Base-by-base conservation (phyloP, 805 yeast genomes). In the Metschnikowia peoriensis region DNA sequence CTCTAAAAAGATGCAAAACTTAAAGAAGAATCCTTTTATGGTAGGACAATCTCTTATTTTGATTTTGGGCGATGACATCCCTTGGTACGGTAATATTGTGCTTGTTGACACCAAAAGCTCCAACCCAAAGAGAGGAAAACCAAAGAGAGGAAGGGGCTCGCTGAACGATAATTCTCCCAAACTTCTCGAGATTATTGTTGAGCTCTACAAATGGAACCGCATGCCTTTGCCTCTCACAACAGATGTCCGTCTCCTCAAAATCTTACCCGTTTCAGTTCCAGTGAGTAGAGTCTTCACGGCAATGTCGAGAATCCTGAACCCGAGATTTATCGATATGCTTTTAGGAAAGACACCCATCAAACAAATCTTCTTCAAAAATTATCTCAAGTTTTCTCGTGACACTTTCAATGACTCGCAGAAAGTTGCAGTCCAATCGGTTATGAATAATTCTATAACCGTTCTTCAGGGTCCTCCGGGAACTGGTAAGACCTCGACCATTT, bases 221-320 rank as follows among this genome's bases (percentile, higher is more conserved):
- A 65, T 66, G 43, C 74, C 75, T 4, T 69, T 83, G 53, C 88
- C 88, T 0, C 67, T 63, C 9, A 65, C 75, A 2, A 71, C 75
- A 6, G 71, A 74, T 46, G 71, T 74, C 7, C 63, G 66, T 40
- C 62, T 61, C 35, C 64, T 73, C 41, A 65, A 70, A 35, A 62
- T 86, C 11, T 61, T 86, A 46, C 89, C 90, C 0, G 83, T 84
- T 17, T 81, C 86, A 8, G 80, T 82, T 6, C 86, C 86, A 2
- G 80, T 83, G 6, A 78, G 82, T 41, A 71, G 91, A 65, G 83
- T 84, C 6, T 71, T 86, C 63, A 77, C 80, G 58, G 86, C 90
- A 0, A 86, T 86, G 89, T 73, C 81, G 1, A 73, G 81, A 44
- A 73, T 85, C 37, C 75, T 75, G 43, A 82, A 83, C 62, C 74